phyloP scores from a whole-genome alignment of 805 yeast species.

The Metschnikowia sp. region DNA sequence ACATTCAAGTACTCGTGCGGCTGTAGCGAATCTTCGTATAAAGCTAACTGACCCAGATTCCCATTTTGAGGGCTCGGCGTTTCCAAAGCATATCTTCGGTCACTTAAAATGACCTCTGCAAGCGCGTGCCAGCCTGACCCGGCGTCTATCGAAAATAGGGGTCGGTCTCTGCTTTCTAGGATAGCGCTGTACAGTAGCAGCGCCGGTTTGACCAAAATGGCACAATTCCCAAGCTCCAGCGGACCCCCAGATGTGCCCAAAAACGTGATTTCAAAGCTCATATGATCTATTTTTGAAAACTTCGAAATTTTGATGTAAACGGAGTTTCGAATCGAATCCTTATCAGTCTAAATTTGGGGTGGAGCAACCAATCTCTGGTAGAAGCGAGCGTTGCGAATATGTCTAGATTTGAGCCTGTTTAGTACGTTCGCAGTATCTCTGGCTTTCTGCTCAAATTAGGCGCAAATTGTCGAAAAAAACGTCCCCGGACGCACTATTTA shows the following conservation, averaged over 20 bases:
- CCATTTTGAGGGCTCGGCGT: neutral
- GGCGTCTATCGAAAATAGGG: conserved; percentile 66
- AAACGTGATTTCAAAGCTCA: conserved; percentile 58
- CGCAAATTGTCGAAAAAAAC: too few species aligned
- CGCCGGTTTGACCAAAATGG: conserved; percentile 61
- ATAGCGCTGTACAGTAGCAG: conserved; percentile 35
- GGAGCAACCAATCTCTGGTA: too few species aligned
- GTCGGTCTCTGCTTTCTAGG: conserved; percentile 23
- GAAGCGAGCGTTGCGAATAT: too few species aligned
- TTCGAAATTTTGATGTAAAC: too few species aligned
- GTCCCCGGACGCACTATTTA: too few species aligned
- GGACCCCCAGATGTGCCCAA: conserved; percentile 90
- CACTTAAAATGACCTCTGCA: conserved; percentile 29
- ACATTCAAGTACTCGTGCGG: conserved; percentile 25
- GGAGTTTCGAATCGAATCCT: too few species aligned
- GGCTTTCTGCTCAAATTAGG: too few species aligned
- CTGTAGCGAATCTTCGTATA: conserved; percentile 31
- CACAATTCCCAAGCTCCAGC: conserved; percentile 63
- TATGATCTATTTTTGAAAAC: neutral
- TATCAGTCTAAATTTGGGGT: too few species aligned
- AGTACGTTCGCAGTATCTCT: too few species aligned
- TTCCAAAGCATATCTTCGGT: neutral
- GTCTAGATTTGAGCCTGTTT: too few species aligned
- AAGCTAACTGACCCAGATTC: conserved; percentile 16
- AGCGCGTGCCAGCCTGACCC: conserved; percentile 69